These are phyloP conservation scores for Lactifluus echinatus DNA, from an alignment of 768 basidiomycete genomes.

Conservation along the genomic window DNA sequence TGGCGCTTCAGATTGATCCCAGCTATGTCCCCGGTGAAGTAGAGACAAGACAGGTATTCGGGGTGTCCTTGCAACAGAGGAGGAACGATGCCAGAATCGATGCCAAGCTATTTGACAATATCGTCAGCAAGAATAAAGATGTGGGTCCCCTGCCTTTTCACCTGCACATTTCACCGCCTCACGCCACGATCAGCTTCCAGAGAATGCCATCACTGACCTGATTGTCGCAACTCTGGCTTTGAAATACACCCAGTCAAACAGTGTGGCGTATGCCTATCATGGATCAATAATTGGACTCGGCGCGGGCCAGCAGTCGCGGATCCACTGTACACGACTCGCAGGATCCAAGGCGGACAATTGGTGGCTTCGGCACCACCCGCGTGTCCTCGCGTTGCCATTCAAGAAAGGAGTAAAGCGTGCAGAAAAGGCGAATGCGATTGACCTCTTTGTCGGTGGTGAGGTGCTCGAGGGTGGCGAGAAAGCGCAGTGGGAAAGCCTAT, in stretches of 20 bases:
- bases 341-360: conserved; percentile 98
- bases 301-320: conserved; percentile 96
- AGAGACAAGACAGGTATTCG: conserved; percentile 95
- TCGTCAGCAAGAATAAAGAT: conserved; percentile 84
- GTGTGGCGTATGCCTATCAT: conserved; percentile 88
- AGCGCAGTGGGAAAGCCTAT: conserved; percentile 83
- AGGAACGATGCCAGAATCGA: conserved; percentile 89
- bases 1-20: conserved; percentile 67
- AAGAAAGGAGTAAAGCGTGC: conserved; percentile 97
- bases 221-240: conserved; percentile 94
- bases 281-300: conserved; percentile 94
- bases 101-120: conserved; percentile 67
- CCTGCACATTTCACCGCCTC: background rate
- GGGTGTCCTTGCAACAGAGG: conserved; percentile 80
- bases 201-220: conserved; percentile 75
- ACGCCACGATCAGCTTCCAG: conserved; percentile 48
- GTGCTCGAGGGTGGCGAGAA: conserved; percentile 83
- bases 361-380: conserved; percentile 97
- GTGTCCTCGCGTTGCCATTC: conserved; percentile 87
- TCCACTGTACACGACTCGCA: conserved; percentile 97
- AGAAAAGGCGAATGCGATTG: conserved; percentile 97
- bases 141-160: conserved; percentile 33
- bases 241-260: conserved; percentile 99
- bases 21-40: conserved; percentile 65
- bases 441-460: conserved; percentile 90